Evolutionary conservation across 495 filamentous ascomycete genomes (phyloP).

Genomic region (Trichoderma parareesei): DNA sequence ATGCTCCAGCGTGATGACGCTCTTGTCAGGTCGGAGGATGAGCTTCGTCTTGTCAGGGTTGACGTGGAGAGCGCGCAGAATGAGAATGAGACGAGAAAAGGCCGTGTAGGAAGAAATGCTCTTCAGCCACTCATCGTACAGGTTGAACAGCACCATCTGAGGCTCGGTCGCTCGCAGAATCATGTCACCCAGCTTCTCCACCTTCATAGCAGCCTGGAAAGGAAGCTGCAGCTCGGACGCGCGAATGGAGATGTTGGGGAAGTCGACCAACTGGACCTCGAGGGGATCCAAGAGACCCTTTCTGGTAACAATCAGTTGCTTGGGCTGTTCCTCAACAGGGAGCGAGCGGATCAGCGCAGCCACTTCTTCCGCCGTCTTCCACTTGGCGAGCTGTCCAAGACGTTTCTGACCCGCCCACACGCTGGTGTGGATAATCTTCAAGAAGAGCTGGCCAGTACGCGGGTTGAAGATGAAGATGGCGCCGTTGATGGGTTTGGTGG

Average conservation of each 20-base stretch:
- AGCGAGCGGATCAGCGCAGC: constrained; percentile 94
- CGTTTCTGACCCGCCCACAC: constrained; percentile 99
- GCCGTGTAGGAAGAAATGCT: constrained; percentile 97
- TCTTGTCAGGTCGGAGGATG: constrained; percentile 95
- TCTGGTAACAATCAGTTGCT: constrained; percentile 95
- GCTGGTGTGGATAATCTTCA: constrained; percentile 99
- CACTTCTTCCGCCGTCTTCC: constrained; percentile 99
- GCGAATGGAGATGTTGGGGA: constrained; percentile 98
- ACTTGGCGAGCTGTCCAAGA: constrained; percentile 96
- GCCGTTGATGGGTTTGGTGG: constrained; percentile 98
- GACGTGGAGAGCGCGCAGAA: constrained; percentile 92
- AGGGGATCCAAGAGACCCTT: constrained; percentile 97
- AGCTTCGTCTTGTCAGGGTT: constrained; percentile 99
- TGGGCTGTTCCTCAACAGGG: constrained; percentile 97
- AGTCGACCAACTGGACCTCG: constrained; percentile 95
- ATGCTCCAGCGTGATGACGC: constrained; percentile 95
- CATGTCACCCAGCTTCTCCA: constrained; percentile 98
- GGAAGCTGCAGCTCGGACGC: constrained; percentile 96
- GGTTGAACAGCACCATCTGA: constrained; percentile 99
- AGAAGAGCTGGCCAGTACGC: constrained; percentile 90
- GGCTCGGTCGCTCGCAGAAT: constrained; percentile 96
- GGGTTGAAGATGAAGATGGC: constrained; percentile 99
- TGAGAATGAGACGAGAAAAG: constrained; percentile 92
- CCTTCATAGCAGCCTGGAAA: constrained; percentile 99
- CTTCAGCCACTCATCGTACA: constrained; percentile 99